A percentile compares a stretch with the other conserved stretches of the same genome.
phyloP scores from a whole-genome alignment of 2,329 filamentous ascomycete species.

The Fusarium sp. region DNA sequence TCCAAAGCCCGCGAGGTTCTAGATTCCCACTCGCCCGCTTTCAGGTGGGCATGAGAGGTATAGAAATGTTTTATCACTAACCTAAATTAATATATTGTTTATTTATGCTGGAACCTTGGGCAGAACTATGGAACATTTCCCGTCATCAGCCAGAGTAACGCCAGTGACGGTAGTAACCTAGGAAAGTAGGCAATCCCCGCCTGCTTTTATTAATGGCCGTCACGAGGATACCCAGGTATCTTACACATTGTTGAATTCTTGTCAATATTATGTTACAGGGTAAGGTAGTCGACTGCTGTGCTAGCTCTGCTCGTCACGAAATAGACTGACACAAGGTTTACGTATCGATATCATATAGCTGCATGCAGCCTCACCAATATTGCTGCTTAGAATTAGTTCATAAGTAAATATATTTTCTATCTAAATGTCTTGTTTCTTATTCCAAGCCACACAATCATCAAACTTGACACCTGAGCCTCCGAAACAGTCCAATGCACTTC shows the following conservation, averaged over 20 bases:
- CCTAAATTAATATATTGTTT: background rate
- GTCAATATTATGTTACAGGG: background rate
- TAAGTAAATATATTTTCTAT: slow-evolving; percentile 5
- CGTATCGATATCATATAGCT: background rate
- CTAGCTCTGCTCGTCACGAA: background rate
- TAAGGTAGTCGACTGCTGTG: background rate
- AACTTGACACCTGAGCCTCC: slow-evolving; percentile 88
- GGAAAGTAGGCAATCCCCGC: too few species aligned
- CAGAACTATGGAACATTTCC: background rate
- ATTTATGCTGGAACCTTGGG: background rate
- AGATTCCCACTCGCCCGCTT: background rate
- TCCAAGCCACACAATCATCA: slow-evolving; percentile 91
- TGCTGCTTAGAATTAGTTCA: background rate
- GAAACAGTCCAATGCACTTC: slow-evolving; percentile 95
- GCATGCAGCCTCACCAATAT: background rate
- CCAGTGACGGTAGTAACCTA: background rate
- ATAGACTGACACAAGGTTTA: background rate
- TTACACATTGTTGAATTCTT: background rate
- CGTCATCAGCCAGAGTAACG: background rate
- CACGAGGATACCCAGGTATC: background rate
- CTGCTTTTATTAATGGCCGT: background rate
- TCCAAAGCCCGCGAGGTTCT: background rate
- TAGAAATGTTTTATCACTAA: background rate
- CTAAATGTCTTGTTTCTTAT: slow-evolving; percentile 58
- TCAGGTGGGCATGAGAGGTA: background rate